These are phyloP conservation scores for Syzygium syzygioides DNA, from an alignment of 441 rosid species.

Conservation along the genomic window DNA sequence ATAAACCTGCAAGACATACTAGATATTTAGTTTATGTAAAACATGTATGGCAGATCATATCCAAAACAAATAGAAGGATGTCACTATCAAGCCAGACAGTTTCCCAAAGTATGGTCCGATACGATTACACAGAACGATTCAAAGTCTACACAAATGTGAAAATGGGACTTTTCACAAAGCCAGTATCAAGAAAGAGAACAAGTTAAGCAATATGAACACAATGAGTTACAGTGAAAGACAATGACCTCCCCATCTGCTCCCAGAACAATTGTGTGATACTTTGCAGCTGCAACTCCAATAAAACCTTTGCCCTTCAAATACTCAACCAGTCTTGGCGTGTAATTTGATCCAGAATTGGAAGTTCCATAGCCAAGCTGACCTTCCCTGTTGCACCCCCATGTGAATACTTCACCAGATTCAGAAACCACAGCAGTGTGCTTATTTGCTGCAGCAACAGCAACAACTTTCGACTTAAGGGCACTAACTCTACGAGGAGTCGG, in stretches of 20 bases:
- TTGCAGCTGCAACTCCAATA: constrained; percentile 65
- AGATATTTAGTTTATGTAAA: constrained; percentile 2
- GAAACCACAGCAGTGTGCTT: constrained; percentile 96
- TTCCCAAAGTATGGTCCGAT: background rate
- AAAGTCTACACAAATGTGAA: background rate
- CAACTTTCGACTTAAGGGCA: constrained; percentile 61
- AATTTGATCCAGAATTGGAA: constrained; percentile 95
- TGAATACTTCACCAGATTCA: constrained; percentile 89
- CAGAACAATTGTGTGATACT: constrained; percentile 83
- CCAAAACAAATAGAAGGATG: background rate
- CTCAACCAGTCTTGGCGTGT: constrained; percentile 88
- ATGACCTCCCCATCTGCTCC: constrained; percentile 92
- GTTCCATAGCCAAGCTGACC: constrained; percentile 99
- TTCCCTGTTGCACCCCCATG: constrained; percentile 98
- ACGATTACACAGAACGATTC: background rate
- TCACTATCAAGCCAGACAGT: background rate
- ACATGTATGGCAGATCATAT: background rate
- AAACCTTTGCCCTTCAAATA: constrained; percentile 80
- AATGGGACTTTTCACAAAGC: background rate
- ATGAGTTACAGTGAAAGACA: background rate
- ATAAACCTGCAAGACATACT: constrained; percentile 49
- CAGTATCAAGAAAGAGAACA: background rate
- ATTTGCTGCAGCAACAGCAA: constrained; percentile 96
- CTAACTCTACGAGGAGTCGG: constrained; percentile 96
- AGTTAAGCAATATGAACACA: background rate